Evolutionary conservation across 78 protist genomes (phyloP).

Genomic region (Tieghemostelium lacteum): DNA sequence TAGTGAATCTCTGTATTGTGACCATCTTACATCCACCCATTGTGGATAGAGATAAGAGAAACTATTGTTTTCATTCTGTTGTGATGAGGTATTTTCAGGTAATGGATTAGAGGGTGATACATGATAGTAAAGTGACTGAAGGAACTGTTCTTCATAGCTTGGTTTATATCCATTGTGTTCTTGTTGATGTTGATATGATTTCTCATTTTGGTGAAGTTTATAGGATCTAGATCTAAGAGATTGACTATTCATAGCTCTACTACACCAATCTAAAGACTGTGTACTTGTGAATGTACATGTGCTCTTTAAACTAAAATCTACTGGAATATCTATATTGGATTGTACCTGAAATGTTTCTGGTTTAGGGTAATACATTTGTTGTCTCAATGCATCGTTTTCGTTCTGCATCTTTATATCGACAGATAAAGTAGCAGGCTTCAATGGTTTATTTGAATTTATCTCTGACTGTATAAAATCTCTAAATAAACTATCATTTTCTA

Average conservation of each 20-base stretch:
- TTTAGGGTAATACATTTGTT: conserved; percentile 10
- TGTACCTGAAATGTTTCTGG: conserved; percentile 1
- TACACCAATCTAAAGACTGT: conserved; percentile 17
- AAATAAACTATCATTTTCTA: too few species aligned
- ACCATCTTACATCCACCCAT: conserved; percentile 17
- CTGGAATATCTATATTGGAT: neutral
- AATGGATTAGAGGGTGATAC: neutral
- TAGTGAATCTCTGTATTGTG: neutral
- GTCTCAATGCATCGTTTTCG: neutral
- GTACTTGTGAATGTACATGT: conserved; percentile 4
- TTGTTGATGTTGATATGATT: neutral
- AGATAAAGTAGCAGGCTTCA: neutral
- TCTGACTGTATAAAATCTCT: neutral
- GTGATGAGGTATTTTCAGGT: neutral
- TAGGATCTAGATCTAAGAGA: neutral
- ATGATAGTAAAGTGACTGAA: neutral
- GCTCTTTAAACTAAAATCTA: conserved; percentile 43
- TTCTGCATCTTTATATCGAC: neutral
- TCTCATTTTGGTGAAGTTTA: neutral
- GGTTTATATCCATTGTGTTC: neutral
- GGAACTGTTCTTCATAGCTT: neutral
- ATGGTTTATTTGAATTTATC: neutral
- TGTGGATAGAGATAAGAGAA: neutral
- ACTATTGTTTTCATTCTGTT: neutral
- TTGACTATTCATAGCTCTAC: neutral